Conservation (phyloP, 2,329 filamentous ascomycete species). For the Penicillium sp. region DNA sequence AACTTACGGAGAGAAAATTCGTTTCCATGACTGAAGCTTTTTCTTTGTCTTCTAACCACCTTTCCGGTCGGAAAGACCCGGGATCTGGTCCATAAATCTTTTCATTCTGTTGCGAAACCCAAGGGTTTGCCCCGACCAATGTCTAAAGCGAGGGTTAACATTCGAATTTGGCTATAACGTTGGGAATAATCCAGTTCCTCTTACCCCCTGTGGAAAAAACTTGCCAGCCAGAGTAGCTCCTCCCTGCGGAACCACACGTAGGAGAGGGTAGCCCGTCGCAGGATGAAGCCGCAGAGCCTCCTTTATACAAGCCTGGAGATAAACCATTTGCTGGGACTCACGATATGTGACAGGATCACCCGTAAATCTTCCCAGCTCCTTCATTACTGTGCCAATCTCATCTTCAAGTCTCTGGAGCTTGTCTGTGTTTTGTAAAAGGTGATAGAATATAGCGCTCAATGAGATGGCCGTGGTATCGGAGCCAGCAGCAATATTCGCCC, state of each 20-base stretch:
- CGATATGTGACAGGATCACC: background rate
- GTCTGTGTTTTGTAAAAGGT: background rate
- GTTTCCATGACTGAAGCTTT: background rate
- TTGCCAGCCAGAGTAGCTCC: background rate
- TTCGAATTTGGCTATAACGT: no score
- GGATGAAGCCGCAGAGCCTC: background rate
- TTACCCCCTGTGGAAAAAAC: background rate
- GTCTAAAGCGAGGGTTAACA: background rate
- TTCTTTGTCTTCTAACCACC: background rate
- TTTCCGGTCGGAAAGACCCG: background rate
- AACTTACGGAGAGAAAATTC: background rate
- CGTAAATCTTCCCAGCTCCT: background rate
- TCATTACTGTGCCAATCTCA: background rate
- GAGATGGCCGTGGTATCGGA: background rate
- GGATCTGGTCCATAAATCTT: background rate
- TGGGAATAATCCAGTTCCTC: background rate
- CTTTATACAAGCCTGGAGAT: background rate
- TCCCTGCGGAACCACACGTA: background rate
- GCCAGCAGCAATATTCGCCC: background rate
- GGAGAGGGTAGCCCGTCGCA: background rate
- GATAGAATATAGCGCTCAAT: background rate
- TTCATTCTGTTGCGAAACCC: background rate
- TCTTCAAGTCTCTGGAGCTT: background rate
- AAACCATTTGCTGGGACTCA: background rate
- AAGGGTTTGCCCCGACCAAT: background rate